A percentile compares a stretch with the other conserved stretches of the same genome.
Conservation (phyloP, 176 grass and related monocot genomes). For the maize (Zea mays) region DNA sequence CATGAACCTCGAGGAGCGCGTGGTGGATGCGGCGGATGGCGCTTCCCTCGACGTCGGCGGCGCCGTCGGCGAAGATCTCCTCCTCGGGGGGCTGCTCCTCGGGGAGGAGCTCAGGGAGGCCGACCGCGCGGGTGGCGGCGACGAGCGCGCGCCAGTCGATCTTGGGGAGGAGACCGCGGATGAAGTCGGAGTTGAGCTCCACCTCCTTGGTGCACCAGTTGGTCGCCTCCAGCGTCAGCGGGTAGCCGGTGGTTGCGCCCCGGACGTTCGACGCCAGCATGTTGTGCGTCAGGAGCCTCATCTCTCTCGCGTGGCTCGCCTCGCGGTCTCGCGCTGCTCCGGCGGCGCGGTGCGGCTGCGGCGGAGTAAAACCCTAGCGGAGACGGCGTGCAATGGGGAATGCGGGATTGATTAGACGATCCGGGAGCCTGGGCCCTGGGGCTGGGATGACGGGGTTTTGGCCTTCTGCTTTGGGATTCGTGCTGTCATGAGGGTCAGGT, state of each 20-base stretch:
- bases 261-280: constrained; percentile 78
- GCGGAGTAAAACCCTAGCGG: constrained; percentile 45
- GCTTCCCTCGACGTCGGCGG: constrained; percentile 50
- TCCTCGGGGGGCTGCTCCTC: constrained; percentile 51
- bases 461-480: neutral
- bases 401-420: neutral
- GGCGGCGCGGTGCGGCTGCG: constrained; percentile 12
- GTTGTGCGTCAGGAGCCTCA: constrained; percentile 93
- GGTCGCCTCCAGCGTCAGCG: constrained; percentile 61
- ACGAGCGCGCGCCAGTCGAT: constrained; percentile 84
- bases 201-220: constrained; percentile 83
- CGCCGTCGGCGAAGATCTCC: constrained; percentile 66
- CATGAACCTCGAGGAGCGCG: constrained; percentile 81
- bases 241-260: constrained; percentile 74
- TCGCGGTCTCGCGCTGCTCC: neutral
- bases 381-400: neutral
- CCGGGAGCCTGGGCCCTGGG: neutral
- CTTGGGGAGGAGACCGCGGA: constrained; percentile 83
- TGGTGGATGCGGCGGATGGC: constrained; percentile 80
- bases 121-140: constrained; percentile 52
- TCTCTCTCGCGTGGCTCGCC: constrained; percentile 11
- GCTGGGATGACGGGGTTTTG: neutral
- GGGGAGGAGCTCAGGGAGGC: constrained; percentile 53
- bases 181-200: constrained; percentile 93
- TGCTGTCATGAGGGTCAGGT: neutral